phyloP scores from a whole-genome alignment of 176 grass and related monocot genomes.

The Carex cristatella region DNA sequence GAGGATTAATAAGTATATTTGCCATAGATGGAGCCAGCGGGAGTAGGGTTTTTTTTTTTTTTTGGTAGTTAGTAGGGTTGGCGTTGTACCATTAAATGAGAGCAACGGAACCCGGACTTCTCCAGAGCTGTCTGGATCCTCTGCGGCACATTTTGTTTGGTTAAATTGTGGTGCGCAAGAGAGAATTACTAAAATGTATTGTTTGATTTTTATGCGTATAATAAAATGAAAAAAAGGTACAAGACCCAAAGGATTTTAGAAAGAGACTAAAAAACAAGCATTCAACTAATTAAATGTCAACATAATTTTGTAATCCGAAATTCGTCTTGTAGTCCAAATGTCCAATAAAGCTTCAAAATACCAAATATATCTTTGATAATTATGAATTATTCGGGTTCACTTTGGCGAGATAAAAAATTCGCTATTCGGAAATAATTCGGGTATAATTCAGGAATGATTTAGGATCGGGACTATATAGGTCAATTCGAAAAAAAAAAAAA shows the following conservation, averaged over 20 bases:
- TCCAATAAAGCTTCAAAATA: not conserved
- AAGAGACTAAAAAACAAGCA: not conserved
- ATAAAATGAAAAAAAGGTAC: too few relatives aligned
- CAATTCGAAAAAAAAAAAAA: too few relatives aligned
- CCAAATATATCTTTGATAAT: not conserved
- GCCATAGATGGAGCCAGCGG: not conserved
- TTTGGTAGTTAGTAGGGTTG: not conserved
- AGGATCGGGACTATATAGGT: too few relatives aligned
- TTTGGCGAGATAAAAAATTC: too few relatives aligned
- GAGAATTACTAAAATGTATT: not conserved
- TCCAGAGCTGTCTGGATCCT: not conserved
- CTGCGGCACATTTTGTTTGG: not conserved
- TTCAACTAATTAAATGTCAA: not conserved
- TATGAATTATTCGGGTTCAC: too few relatives aligned
- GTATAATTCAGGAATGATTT: too few relatives aligned
- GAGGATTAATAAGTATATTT: not conserved
- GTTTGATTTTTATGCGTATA: not conserved
- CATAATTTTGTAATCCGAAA: not conserved
- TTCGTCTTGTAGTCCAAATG: not conserved
- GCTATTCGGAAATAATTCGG: too few relatives aligned
- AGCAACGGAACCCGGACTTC: not conserved
- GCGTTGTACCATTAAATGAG: not conserved
- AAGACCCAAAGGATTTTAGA: not conserved
- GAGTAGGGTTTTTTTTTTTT: not conserved
- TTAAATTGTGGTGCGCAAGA: not conserved